Percentiles rank a stretch among this genome's conserved stretches.
These are phyloP conservation scores for Sporisorium sorghi DNA, from an alignment of 1,284 basidiomycete species.

Conservation along the genomic window DNA sequence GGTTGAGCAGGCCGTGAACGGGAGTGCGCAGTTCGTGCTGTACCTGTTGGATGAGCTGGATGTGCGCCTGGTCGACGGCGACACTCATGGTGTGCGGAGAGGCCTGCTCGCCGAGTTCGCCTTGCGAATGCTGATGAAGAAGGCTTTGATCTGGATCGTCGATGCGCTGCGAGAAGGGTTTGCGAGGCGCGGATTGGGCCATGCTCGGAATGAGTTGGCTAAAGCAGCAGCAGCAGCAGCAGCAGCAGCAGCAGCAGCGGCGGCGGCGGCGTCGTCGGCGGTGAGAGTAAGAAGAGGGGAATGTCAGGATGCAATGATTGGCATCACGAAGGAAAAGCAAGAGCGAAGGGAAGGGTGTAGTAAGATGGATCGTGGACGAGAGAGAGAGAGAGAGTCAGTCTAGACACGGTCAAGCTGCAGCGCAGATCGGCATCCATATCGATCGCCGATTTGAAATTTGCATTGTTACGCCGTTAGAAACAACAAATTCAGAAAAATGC, in stretches of 20 bases:
- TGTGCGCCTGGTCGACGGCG: slow-evolving; percentile 50
- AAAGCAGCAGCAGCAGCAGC: neutral
- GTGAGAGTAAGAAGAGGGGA: neutral
- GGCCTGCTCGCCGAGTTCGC: slow-evolving; percentile 33
- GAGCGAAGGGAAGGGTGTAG: neutral
- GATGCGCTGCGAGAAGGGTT: slow-evolving; percentile 30
- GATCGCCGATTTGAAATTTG: neutral
- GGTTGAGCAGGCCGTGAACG: slow-evolving; percentile 45
- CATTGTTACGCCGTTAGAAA: neutral
- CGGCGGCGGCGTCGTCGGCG: too few relatives aligned
- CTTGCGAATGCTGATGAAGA: slow-evolving; percentile 13
- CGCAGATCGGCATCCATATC: neutral
- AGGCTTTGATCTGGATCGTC: slow-evolving; percentile 12
- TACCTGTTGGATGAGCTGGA: slow-evolving; percentile 52
- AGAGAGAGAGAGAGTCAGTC: neutral
- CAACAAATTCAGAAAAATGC: neutral
- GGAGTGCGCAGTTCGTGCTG: slow-evolving; percentile 60
- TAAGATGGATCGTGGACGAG: neutral
- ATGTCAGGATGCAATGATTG: neutral
- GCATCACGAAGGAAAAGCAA: neutral
- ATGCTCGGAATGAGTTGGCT: slow-evolving; percentile 11
- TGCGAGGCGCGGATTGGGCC: slow-evolving; percentile 9
- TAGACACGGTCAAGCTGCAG: neutral
- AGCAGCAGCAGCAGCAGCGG: too few relatives aligned
- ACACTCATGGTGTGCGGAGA: slow-evolving; percentile 29